Percentiles rank a stretch among this genome's conserved stretches.
Conservation (phyloP, 2,329 filamentous ascomycete genomes). For the Sporothrix sp. region DNA sequence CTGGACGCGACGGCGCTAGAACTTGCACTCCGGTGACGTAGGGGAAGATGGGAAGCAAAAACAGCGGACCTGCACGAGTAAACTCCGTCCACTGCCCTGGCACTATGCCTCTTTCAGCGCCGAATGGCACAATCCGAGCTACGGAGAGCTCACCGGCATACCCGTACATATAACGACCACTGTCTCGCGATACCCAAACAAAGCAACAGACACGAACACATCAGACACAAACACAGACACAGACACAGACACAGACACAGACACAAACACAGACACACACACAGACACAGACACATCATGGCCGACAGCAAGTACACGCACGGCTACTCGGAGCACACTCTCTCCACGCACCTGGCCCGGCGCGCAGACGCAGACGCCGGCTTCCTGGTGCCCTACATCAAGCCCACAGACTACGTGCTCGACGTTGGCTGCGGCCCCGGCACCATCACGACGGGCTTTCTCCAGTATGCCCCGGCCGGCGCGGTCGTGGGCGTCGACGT, state of each 20-base stretch:
- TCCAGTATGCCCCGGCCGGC: constrained; percentile 31
- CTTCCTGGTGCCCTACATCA: constrained; percentile 34
- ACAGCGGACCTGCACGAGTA: too few relatives aligned
- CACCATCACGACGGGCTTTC: constrained; percentile 37
- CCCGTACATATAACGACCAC: too few relatives aligned
- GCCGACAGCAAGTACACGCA: constrained; percentile 5
- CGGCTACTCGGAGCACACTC: constrained; percentile 20
- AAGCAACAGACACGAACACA: too few relatives aligned
- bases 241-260: too few relatives aligned
- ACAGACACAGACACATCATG: neutral
- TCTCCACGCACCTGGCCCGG: constrained; percentile 30
- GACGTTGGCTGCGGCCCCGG: constrained; percentile 41
- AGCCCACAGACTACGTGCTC: constrained; percentile 30
- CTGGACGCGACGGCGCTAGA: too few relatives aligned
- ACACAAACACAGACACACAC: too few relatives aligned
- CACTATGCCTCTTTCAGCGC: neutral
- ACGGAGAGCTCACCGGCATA: neutral
- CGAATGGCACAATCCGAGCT: neutral
- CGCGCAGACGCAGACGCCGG: constrained; percentile 34
- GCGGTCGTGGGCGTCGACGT: constrained; percentile 31
- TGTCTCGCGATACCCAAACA: too few relatives aligned
- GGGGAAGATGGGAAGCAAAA: too few relatives aligned
- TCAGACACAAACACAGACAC: too few relatives aligned
- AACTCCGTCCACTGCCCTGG: neutral
- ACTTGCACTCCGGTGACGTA: too few relatives aligned